Evolutionary conservation across 441 rosid species (phyloP), one percentile per base, ranked within the genome.

Genomic region (Erodium texanum): DNA sequence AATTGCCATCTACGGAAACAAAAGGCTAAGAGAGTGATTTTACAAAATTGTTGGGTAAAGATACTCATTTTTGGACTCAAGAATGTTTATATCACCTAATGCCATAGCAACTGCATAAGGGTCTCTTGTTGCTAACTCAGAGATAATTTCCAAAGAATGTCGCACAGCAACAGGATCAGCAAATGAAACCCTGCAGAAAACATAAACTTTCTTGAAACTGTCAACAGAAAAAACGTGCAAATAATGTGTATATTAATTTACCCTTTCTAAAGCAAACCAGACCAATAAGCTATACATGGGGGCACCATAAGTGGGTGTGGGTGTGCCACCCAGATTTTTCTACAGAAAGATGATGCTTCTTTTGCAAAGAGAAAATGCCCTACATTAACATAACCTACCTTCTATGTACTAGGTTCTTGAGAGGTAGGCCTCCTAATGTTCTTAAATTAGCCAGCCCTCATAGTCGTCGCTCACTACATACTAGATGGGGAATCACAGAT

Each of bases 151-250:
- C 80, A 95, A 76, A 58, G 99, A 86, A 88, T 92, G 97, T 78
- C 99, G 86, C 80, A 95, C 99, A 64, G 99, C 98, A 79, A 95
- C 82, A 79, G 99, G 98, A 86, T 95, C 99, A 70, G 91, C 85
- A 83, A 90, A 90, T 29, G 88, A 89, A 76, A 92, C 79, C 79
- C 97, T 92, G 85, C 79, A 78, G 64, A 68, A 50, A 71, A 71
- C 24, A 74, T 10, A 12, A 66, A 38, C 24, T 72, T 56, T 29
- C 64, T 68, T 41, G 43, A 6, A 54, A 50, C 24, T 8, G 12
- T 12, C 41, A 61, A 66, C n/a, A 68, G 38, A 38, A 58, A 58
- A 10, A 58, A 29, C 6, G 68, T 50, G 34, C 19, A 36, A 52
- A 56, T 19, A 15, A 41, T 20, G 16, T 24, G 56, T 8, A 24